Percentiles rank a stretch among this genome's conserved stretches.
These are phyloP conservation scores for Pestalotiopsis sp. DNA, from an alignment of 2,329 filamentous ascomycete species.

Conservation along the genomic window DNA sequence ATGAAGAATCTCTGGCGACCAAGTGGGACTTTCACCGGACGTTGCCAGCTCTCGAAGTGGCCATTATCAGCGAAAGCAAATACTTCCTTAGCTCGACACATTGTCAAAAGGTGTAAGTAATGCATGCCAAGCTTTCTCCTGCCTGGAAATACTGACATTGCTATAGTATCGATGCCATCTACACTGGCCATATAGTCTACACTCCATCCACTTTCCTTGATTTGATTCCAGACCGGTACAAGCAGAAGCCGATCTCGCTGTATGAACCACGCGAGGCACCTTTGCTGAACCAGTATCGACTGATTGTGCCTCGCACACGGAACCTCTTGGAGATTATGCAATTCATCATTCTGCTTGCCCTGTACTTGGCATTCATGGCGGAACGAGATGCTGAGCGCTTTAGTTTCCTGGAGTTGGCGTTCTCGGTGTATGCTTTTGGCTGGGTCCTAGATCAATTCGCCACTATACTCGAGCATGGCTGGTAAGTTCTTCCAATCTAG, in stretches of 20 bases:
- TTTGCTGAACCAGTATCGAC: conserved; percentile 80
- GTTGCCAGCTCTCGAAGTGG: conserved; percentile 78
- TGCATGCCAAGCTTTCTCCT: conserved; percentile 1
- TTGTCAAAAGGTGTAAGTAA: conserved; percentile 70
- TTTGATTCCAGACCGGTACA: conserved; percentile 85
- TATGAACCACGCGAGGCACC: conserved; percentile 79
- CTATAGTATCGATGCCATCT: conserved; percentile 73
- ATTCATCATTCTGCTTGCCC: conserved; percentile 67
- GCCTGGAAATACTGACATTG: neutral
- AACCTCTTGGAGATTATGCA: conserved; percentile 76
- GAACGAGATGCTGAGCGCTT: conserved; percentile 61
- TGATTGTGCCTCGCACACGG: conserved; percentile 79
- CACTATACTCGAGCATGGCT: conserved; percentile 74
- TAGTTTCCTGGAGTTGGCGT: conserved; percentile 64
- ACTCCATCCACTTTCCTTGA: conserved; percentile 82
- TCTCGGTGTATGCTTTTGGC: conserved; percentile 74
- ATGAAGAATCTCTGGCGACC: conserved; percentile 54
- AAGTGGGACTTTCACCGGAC: conserved; percentile 58
- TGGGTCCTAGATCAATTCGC: conserved; percentile 81
- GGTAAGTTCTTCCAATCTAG: conserved; percentile 39
- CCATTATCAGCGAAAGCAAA: conserved; percentile 82
- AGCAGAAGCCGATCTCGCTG: conserved; percentile 78
- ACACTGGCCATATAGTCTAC: conserved; percentile 78
- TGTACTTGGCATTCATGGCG: conserved; percentile 76
- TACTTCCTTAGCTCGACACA: conserved; percentile 76